Evolutionary conservation across 2,329 filamentous ascomycete species (phyloP), one percentile per base, ranked within the genome.

Genomic region (Paradendryphiella salina): DNA sequence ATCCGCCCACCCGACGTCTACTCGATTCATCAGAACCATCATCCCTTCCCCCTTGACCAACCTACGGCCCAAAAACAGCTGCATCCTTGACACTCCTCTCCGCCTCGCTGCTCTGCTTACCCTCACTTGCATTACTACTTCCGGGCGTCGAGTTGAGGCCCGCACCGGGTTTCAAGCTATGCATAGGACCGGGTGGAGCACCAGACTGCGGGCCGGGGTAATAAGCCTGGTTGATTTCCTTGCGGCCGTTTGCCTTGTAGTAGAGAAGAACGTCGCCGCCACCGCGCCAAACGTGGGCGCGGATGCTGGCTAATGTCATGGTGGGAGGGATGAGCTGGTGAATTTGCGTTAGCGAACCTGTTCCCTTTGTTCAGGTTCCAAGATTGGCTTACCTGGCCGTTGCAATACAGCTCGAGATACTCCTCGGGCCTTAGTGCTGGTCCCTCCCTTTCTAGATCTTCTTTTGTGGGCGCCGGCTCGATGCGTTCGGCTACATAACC

Each of bases 331-430:
- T 79, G 51, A 88, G 73, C 78, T 80, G 47, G 45, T 6, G 1
- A 0, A 11, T 1, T 3, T 0, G n/a, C 39, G 2, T 42, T 29
- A 32, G 37, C 20, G 15, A 6, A 1, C 13, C 17, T 29, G 15
- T 5, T 3, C 6, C 8, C 13, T 26, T 17, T 11, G 5, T 26
- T 9, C 7, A n/a, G 14, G 21, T 13, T 17, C 3, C 5, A 17
- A 6, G 37, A n/a, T 10, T 32, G 6, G 3, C 85, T 69, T 75
- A 94, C 91, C 80, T 91, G 89, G 46, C 92, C 89, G 69, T 96
- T 92, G 74, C 94, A 97, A 72, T 96, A 96, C 41, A 99, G 77
- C 71, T 99, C 94, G 26, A 99, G 77, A 74, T 96, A 96, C 67
- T 97, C 90, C 70, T 97, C 93, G 1, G 93, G 89, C 64, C 83